Base-by-base conservation (phyloP, 331 rosid species). In the Acacia concinna region DNA sequence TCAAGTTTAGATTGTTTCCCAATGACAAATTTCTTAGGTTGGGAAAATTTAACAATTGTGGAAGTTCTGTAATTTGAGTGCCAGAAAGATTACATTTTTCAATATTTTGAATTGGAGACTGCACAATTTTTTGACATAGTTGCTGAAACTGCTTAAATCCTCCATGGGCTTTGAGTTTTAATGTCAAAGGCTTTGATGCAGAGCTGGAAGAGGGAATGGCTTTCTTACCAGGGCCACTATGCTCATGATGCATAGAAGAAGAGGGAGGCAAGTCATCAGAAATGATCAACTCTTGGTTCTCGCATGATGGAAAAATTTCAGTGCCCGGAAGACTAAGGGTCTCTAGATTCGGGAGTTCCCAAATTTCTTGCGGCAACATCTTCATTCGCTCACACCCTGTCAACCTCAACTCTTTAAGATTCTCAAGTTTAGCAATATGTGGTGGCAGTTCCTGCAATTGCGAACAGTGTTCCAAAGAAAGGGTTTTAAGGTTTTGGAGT, bases 381-480 rank as follows among this genome's bases (percentile, higher is more conserved):
- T 23, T 0, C 47, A 83, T 62, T 30, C 12, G 37, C 63, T 62
- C 21, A 75, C 86, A 83, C 1, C 77, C 65, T 28, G 10, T 56
- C 9, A 49, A 20, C 25, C 23, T 49, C 11, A 49, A 49, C 11
- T 18, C 4, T 49, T 17, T 20, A 20, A 49, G 57, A 49, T 49
- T 49, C 8, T 18, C 3, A 18, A 49, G 25, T 6, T 49, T 17
- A 20, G 2, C 57, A 17, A 49, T 17, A 0, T 49, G 25, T 20
- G 10, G 2, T 51, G 57, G 11, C 1, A 51, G 25, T 51, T 18
- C 11, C 25, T 1, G 25, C 10, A 51, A 51, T 6, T 51, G 25
- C 0, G 25, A 20, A 51, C 57, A 51, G 2, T 51, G 11, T 0
- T 51, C 25, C 3, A 84, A 25, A 46, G 37, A 35, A 0, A 84